Percentiles rank a stretch among this genome's conserved stretches.
Evolutionary conservation across 2,329 filamentous ascomycete species (phyloP).

Genomic region (Ophiostoma montium): DNA sequence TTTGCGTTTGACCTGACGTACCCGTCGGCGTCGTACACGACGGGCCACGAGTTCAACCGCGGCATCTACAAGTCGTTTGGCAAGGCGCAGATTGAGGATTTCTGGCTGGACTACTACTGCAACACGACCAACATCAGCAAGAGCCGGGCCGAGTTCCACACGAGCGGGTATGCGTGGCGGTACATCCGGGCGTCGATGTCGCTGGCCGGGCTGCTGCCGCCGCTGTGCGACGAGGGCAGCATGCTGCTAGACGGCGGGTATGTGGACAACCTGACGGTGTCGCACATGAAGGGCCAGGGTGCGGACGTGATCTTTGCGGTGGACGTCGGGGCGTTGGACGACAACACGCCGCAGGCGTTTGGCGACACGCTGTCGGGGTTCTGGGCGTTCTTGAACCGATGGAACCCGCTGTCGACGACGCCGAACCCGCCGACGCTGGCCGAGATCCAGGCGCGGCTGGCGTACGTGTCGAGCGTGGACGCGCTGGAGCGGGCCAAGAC

Average conservation of each 20-base stretch:
- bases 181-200: constrained; percentile 97
- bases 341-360: constrained; percentile 80
- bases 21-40: constrained; percentile 92
- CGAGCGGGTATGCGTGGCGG: constrained; percentile 91
- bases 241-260: constrained; percentile 96
- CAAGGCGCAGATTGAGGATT: constrained; percentile 94
- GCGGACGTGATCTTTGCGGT: constrained; percentile 91
- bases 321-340: constrained; percentile 85
- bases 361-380: constrained; percentile 89
- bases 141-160: constrained; percentile 82
- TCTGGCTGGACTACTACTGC: constrained; percentile 98
- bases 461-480: constrained; percentile 90
- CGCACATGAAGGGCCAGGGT: constrained; percentile 90
- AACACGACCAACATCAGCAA: constrained; percentile 99
- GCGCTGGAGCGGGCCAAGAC: constrained; percentile 87
- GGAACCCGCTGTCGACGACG: constrained; percentile 83
- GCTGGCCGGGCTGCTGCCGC: constrained; percentile 78
- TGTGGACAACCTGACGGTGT: constrained; percentile 90
- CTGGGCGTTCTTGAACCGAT: constrained; percentile 89
- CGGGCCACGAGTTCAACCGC: constrained; percentile 95
- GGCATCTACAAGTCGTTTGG: constrained; percentile 98
- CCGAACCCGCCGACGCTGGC: constrained; percentile 90
- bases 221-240: constrained; percentile 89
- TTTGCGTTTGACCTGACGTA: constrained; percentile 94
- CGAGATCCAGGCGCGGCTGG: constrained; percentile 88